Base-by-base conservation (phyloP, 1,284 basidiomycete genomes). In the Porogramme epimiltina region DNA sequence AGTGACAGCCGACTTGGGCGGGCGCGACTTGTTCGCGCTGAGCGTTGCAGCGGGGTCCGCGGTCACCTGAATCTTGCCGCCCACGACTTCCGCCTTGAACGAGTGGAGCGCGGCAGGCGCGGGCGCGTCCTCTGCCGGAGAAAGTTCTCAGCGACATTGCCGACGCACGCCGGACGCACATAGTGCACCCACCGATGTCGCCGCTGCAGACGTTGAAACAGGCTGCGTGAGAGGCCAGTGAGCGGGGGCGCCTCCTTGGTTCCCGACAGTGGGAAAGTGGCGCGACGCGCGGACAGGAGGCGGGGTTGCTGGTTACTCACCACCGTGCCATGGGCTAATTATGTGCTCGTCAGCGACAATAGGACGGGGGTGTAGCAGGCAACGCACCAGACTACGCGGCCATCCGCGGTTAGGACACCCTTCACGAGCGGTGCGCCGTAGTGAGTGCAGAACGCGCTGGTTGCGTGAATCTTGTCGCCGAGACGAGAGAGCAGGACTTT, bases 391-490 rank as follows among this genome's bases (percentile, higher is more conserved):
- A 91, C 84, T 36, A 95, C 79, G 58, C 91, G 75, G 6, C 90
- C 93, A 64, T 91, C 87, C 25, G 84, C 79, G 9, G 88, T 85
- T 45, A 96, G 76, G 6, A 93, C 85, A 54, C 93, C 94, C 69
- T 94, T 93, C 6, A 74, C 81, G n/a, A 95, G 77, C 9, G 86
- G 88, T 2, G 91, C 89, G 13, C 91, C 91, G 65, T 92, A 93
- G 70, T 95, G 93, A 3, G 93, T 95, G 73, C 93, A 96, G 72
- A 85, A 90, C 15, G 89, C 89, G 56, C 87, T 89, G 0, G 91
- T 95, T 3, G 93, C 93, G 64, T 87, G 77, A 6, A 87, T 72
- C 55, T 87, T 82, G 63, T 89, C 85, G 22, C 86, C 86, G 23
- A 95, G 71, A 51, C 88, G 87, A 52, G 89, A 88, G 15, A 96